Evolutionary conservation across 1,284 basidiomycete genomes (phyloP).

Genomic region (Caloboletus inedulis): DNA sequence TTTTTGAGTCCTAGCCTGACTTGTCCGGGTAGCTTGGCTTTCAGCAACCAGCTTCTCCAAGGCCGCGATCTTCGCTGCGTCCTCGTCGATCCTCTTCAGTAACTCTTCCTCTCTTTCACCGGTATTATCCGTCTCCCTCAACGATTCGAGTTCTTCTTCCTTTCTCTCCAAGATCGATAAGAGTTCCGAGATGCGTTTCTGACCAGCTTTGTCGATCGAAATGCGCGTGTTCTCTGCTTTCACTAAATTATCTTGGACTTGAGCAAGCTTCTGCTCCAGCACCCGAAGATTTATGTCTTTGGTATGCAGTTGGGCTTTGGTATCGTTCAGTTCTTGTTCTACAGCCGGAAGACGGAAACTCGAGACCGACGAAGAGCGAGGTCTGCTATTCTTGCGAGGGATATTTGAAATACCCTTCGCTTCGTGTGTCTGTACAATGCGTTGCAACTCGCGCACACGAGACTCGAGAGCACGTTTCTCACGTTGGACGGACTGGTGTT

Average conservation of each 20-base stretch:
- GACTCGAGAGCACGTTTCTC: conserved; percentile 55
- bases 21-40: conserved; percentile 33
- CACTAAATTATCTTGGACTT: conserved; percentile 47
- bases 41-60: conserved; percentile 46
- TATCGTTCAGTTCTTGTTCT: conserved; percentile 53
- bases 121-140: conserved; percentile 37
- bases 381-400: conserved; percentile 35
- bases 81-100: conserved; percentile 60
- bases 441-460: conserved; percentile 56
- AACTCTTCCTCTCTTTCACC: conserved; percentile 53
- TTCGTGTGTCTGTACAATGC: conserved; percentile 39
- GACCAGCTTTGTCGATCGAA: conserved; percentile 47
- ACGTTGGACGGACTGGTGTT: conserved; percentile 45
- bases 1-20: conserved; percentile 40
- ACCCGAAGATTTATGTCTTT: conserved; percentile 44
- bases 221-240: conserved; percentile 58
- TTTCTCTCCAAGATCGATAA: conserved; percentile 46
- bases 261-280: conserved; percentile 46
- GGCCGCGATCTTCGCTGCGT: conserved; percentile 56
- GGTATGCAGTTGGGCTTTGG: conserved; percentile 40
- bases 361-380: conserved; percentile 50
- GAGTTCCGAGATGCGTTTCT: conserved; percentile 43
- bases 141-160: conserved; percentile 53
- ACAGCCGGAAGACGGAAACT: conserved; percentile 46
- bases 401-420: conserved; percentile 28